Evolutionary conservation across 768 basidiomycete genomes (phyloP).

Genomic region (Mycena albidolilacea): DNA sequence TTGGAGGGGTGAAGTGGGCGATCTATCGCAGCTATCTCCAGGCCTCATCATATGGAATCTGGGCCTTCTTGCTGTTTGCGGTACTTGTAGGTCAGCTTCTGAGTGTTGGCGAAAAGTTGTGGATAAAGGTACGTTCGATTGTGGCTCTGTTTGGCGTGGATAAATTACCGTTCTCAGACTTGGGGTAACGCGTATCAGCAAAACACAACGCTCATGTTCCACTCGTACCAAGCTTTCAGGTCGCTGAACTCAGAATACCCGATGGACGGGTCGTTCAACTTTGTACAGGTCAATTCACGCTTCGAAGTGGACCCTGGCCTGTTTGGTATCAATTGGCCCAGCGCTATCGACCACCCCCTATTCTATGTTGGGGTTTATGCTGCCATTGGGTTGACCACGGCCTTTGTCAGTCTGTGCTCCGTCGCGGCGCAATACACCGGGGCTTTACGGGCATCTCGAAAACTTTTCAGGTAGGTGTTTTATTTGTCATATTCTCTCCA

Average conservation of each 20-base stretch:
- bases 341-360: slow-evolving; percentile 69
- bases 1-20: slow-evolving; percentile 86
- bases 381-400: slow-evolving; percentile 64
- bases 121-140: slow-evolving; percentile 59
- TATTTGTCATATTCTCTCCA: not conserved
- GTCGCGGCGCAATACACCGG: slow-evolving; percentile 70
- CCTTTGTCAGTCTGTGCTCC: slow-evolving; percentile 61
- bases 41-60: slow-evolving; percentile 82
- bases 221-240: not conserved
- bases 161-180: not conserved
- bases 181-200: not conserved
- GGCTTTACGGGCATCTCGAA: slow-evolving; percentile 57
- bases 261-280: slow-evolving; percentile 18
- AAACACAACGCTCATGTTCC: not conserved
- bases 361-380: slow-evolving; percentile 77
- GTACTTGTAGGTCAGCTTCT: slow-evolving; percentile 59
- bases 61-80: slow-evolving; percentile 61
- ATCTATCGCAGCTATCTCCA: slow-evolving; percentile 78
- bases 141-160: too few species aligned
- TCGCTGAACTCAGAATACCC: slow-evolving; percentile 29
- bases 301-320: slow-evolving; percentile 18
- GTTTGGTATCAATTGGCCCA: slow-evolving; percentile 52
- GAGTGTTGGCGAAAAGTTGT: slow-evolving; percentile 61
- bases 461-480: slow-evolving; percentile 52
- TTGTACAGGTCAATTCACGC: not conserved